These are phyloP conservation scores for Penicillium waksmanii DNA, from an alignment of 495 filamentous ascomycete species.

Conservation along the genomic window DNA sequence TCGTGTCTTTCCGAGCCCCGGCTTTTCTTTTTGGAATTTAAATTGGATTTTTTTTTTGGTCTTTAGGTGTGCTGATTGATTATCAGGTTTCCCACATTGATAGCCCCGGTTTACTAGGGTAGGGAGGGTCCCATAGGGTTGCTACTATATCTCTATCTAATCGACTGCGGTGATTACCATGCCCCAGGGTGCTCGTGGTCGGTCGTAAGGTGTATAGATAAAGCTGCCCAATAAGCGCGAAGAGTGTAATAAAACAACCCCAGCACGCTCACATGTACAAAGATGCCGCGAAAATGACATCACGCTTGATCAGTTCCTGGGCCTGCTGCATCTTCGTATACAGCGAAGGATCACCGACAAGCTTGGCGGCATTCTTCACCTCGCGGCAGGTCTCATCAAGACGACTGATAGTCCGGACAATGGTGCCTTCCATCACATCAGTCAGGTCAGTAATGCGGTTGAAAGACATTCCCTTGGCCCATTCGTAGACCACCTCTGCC, in stretches of 20 bases:
- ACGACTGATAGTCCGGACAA: constrained; percentile 88
- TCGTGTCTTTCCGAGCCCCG: constrained; percentile 3
- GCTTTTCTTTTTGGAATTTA: background rate
- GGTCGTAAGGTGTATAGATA: background rate
- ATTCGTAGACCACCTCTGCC: constrained; percentile 97
- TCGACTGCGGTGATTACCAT: too few relatives aligned
- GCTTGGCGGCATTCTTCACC: constrained; percentile 93
- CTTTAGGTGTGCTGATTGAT: too few relatives aligned
- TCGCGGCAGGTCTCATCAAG: constrained; percentile 96
- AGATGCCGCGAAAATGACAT: constrained; percentile 88
- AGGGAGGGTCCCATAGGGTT: too few relatives aligned
- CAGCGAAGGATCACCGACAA: constrained; percentile 92
- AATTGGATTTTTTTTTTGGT: too few relatives aligned
- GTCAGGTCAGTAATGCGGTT: constrained; percentile 96
- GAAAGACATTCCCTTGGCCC: constrained; percentile 97
- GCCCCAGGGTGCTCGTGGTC: background rate
- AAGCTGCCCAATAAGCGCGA: too few relatives aligned
- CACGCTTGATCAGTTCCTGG: constrained; percentile 95
- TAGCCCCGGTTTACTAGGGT: too few relatives aligned
- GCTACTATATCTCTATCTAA: too few relatives aligned
- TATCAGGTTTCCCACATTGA: too few relatives aligned
- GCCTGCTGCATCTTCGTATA: constrained; percentile 95
- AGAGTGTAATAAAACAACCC: too few relatives aligned
- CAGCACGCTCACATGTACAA: constrained; percentile 66
- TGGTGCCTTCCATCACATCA: constrained; percentile 95